Base-by-base conservation (phyloP, 768 basidiomycete species). In the Tricholomella constricta region DNA sequence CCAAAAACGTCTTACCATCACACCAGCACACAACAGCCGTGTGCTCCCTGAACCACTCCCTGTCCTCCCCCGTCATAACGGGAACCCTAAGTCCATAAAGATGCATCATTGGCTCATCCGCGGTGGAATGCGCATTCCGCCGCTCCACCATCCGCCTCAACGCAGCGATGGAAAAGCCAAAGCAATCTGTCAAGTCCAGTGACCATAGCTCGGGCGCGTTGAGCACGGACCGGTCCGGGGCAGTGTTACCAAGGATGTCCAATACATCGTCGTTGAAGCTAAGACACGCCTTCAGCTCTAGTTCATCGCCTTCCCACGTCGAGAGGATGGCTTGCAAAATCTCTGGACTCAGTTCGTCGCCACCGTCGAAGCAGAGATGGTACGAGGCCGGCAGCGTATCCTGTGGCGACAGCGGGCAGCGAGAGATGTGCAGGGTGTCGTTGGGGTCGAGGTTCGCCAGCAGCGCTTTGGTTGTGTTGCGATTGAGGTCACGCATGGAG, bases 141-240 rank as follows among this genome's bases (percentile, higher is more conserved):
- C 31, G 31, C 41, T 32, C 38, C 17, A 41, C 26, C 50, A 51
- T 51, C 17, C 22, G 10, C 14, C 22, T 34, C 19, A 51, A 36
- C 11, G 50, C 50, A 14, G 40, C 29, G 9, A 44, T 44, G n/a
- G 50, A 51, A 20, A 51, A 51, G 1, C 40, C 41, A 26, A 25
- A 31, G n/a, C 50, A 51, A 25, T 36, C 27, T 6, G 12, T 20
- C 14, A 51, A 15, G 19, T n/a, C 12, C n/a, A 51, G 17, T 14
- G 6, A 12, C 12, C 7, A 2, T 4, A 51, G 11, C n/a, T 4
- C 5, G 0, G 15, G 3, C 5, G n/a, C 22, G 20, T 19, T 40
- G 19, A 51, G 10, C 15, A 22, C 15, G 7, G 29, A 2, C 6
- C 20, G 23, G 29, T 31, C 6, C 29, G 29, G 29, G 1, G 26